Conservation (phyloP, 345 rosid species). For the Murraya paniculata region DNA sequence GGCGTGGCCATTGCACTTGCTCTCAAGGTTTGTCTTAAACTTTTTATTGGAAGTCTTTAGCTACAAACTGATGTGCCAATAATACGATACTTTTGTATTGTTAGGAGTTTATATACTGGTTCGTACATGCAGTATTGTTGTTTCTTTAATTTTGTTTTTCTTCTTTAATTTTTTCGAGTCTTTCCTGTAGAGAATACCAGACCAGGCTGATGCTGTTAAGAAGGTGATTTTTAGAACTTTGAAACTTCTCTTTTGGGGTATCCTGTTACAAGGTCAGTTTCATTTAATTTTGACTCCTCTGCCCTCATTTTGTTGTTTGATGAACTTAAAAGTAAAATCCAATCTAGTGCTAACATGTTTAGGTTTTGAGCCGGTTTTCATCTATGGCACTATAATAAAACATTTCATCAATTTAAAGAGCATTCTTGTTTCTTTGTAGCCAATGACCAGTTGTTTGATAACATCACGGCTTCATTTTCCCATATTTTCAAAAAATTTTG, state of each 20-base stretch:
- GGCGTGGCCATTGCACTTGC: conserved; percentile 90
- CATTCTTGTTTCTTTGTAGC: not conserved
- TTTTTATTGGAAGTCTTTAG: not conserved
- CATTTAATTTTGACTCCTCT: not conserved
- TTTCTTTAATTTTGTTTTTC: not conserved
- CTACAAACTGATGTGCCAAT: not conserved
- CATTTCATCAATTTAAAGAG: not conserved
- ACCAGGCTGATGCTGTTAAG: conserved; percentile 41
- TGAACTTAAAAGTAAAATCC: not conserved
- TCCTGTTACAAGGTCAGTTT: conserved; percentile 71
- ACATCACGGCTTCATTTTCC: not conserved
- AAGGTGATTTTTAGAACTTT: conserved; percentile 62
- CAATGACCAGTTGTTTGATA: not conserved
- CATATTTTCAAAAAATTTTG: not conserved
- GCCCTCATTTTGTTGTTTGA: not conserved
- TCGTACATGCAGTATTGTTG: too few species aligned
- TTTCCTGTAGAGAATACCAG: conserved; percentile 47
- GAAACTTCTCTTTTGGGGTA: conserved; percentile 90
- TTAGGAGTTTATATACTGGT: too few species aligned
- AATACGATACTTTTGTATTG: too few species aligned
- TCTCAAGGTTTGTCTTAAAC: conserved; percentile 48
- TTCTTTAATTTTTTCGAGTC: not conserved
- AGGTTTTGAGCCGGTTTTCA: not conserved
- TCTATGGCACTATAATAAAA: not conserved
- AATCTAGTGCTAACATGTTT: not conserved